Base-by-base conservation (phyloP, 805 yeast genomes). In the Jamesozyma hellenica region DNA sequence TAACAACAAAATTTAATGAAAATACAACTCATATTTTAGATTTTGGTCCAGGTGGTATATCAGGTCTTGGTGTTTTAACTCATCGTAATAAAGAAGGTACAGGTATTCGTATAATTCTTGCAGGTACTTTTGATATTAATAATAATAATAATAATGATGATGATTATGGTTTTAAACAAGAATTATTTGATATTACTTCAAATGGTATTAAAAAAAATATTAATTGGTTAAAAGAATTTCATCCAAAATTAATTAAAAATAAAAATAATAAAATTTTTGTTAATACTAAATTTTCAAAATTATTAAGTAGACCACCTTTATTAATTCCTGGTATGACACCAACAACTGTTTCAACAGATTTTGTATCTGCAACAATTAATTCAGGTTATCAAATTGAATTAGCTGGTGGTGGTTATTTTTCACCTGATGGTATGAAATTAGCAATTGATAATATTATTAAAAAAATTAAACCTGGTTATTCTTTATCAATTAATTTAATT, bases 261-360 rank as follows among this genome's bases (percentile, higher is more conserved):
- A 67, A 67, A 42, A 68, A 71, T 39, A 88, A 86, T 51, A 79
- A 84, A 61, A 69, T 81, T 36, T 86, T 67, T 56, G 96, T 92
- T 43, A 94, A 88, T 64, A 92, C 99, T 52, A 88, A 87, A 67
- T 87, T 90, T 67, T 84, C 95, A 38, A 74, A 88, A 61, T 73
- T 92, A 53, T 67, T 92, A 47, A 95, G 96, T 46, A 83, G 87
- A 65, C 88, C 98, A 46, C 99, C 98, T 44, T 68, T 92, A 51
- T 81, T 94, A 81, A 92, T 92, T 51, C 95, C 99, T 29, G 99
- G 98, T 70, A 92, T 92, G 99, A 92, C 98, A 31, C 99, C 99
- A 60, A 77, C 95, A 33, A 92, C 98, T 26, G 96, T 88, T 42
- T 81, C 84, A 50, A 92, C 97, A 35, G 88, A 84, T 46, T 88